These are phyloP conservation scores for Alternaria sp. DNA, from an alignment of 2,329 filamentous ascomycete genomes.

Conservation along the genomic window DNA sequence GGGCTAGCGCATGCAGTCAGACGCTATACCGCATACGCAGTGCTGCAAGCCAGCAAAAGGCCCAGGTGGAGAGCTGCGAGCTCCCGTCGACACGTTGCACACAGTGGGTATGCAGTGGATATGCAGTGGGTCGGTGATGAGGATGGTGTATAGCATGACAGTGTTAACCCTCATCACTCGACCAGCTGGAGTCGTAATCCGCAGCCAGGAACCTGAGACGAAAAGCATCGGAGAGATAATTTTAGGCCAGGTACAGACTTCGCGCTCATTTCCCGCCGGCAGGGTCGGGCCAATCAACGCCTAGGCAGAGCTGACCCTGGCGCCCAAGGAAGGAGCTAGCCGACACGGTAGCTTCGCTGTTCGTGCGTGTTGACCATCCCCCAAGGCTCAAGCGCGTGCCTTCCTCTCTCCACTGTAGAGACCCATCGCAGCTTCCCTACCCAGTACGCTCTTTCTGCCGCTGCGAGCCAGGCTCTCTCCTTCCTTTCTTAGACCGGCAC, in stretches of 20 bases:
- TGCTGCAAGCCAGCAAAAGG: conserved; percentile 6
- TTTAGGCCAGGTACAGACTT: conserved; percentile 30
- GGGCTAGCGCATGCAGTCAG: not conserved
- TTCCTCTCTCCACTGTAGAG: conserved; percentile 31
- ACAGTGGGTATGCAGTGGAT: not conserved
- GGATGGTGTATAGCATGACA: not conserved
- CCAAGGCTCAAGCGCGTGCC: conserved; percentile 32
- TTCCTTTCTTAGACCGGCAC: conserved; percentile 36
- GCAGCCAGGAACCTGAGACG: conserved; percentile 5
- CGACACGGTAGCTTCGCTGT: conserved; percentile 6
- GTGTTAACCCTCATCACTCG: not conserved
- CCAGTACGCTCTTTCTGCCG: conserved; percentile 48
- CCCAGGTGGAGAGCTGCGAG: conserved; percentile 5
- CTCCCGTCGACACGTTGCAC: not conserved
- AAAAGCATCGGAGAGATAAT: conserved; percentile 35
- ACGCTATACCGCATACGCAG: conserved; percentile 7
- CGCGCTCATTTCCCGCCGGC: conserved; percentile 38
- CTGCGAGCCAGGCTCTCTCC: conserved; percentile 36
- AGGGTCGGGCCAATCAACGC: conserved; percentile 35
- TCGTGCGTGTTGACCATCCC: conserved; percentile 25
- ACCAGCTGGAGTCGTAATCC: not conserved
- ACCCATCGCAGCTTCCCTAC: conserved; percentile 47
- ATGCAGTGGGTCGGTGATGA: not conserved
- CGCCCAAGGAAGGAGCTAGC: conserved; percentile 16
- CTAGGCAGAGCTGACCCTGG: conserved; percentile 25